phyloP scores from a whole-genome alignment of 2,329 filamentous ascomycete species.

The Claviceps digitariae region DNA sequence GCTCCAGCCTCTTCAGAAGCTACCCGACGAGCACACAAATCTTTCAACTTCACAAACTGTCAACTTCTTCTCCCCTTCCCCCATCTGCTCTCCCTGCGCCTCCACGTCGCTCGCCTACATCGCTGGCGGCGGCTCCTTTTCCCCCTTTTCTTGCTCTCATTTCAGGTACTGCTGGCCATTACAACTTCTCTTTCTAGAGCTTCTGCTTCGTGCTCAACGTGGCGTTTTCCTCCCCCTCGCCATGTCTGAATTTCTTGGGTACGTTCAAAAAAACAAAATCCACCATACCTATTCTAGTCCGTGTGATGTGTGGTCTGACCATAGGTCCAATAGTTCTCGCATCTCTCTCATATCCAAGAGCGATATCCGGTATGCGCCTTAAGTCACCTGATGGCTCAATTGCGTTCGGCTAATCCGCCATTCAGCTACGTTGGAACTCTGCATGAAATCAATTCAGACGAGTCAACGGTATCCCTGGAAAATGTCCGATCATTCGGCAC shows the following conservation, averaged over 20 bases:
- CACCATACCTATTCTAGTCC: background rate
- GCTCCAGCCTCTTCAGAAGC: slow-evolving; percentile 15
- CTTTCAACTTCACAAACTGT: slow-evolving; percentile 17
- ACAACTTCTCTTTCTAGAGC: slow-evolving; percentile 10
- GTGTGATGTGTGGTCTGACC: background rate
- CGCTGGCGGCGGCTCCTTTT: background rate
- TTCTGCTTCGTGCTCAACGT: slow-evolving; percentile 27
- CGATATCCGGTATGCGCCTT: slow-evolving; percentile 68
- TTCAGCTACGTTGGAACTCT: slow-evolving; percentile 85
- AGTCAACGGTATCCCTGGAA: slow-evolving; percentile 91
- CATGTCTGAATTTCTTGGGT: slow-evolving; percentile 52
- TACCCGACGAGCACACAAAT: slow-evolving; percentile 18
- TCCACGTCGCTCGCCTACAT: slow-evolving; percentile 1
- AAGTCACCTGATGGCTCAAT: slow-evolving; percentile 4
- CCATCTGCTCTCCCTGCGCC: slow-evolving; percentile 5
- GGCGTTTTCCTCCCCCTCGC: slow-evolving; percentile 16
- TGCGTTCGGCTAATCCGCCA: slow-evolving; percentile 19
- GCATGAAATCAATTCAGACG: slow-evolving; percentile 95
- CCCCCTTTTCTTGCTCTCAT: background rate
- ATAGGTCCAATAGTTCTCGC: slow-evolving; percentile 50
- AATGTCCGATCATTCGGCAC: slow-evolving; percentile 92
- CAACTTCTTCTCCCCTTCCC: background rate
- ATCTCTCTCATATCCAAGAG: slow-evolving; percentile 97
- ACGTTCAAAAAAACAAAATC: slow-evolving; percentile 13
- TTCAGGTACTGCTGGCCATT: slow-evolving; percentile 10